A percentile compares a stretch with the other conserved stretches of the same genome.
phyloP scores from a whole-genome alignment of 2,329 filamentous ascomycete species.

The Nakataea oryzae region DNA sequence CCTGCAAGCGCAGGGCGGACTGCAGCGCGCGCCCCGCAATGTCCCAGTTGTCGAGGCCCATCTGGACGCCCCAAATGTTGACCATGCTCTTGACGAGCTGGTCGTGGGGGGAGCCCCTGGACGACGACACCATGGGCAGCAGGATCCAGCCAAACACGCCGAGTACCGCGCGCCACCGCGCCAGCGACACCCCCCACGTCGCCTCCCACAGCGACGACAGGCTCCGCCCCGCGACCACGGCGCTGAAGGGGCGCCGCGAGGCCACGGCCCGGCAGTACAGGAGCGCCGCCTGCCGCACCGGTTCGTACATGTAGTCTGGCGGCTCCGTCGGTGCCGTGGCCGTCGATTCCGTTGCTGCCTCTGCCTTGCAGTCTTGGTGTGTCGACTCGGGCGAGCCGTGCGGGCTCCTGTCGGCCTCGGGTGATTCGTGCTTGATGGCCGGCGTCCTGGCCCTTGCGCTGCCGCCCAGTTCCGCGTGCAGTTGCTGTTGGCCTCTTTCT shows the following conservation, averaged over 20 bases:
- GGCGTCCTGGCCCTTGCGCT: background rate
- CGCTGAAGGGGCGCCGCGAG: constrained; percentile 27
- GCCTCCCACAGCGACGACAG: constrained; percentile 33
- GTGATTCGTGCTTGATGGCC: background rate
- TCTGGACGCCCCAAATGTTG: constrained; percentile 30
- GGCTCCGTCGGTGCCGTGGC: constrained; percentile 5
- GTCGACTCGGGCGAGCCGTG: background rate
- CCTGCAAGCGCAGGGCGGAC: constrained; percentile 26
- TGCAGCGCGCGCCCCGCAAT: constrained; percentile 25
- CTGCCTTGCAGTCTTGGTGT: background rate
- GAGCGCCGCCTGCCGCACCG: constrained; percentile 32
- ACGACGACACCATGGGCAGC: constrained; percentile 22
- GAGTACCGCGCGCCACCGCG: constrained; percentile 32
- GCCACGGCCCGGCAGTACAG: constrained; percentile 37
- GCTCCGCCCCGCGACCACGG: constrained; percentile 25
- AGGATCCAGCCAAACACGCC: constrained; percentile 40
- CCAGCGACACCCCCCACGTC: constrained; percentile 34
- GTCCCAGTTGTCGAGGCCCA: constrained; percentile 38
- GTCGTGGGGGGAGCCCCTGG: constrained; percentile 24
- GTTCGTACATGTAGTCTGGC: constrained; percentile 34
- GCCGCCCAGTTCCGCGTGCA: background rate
- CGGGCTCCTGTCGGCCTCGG: background rate
- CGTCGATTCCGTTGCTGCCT: background rate
- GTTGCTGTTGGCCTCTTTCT: background rate
- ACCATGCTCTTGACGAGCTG: constrained; percentile 35